phyloP scores from a whole-genome alignment of 1,284 basidiomycete genomes.

The Apiotrichum domesticum region DNA sequence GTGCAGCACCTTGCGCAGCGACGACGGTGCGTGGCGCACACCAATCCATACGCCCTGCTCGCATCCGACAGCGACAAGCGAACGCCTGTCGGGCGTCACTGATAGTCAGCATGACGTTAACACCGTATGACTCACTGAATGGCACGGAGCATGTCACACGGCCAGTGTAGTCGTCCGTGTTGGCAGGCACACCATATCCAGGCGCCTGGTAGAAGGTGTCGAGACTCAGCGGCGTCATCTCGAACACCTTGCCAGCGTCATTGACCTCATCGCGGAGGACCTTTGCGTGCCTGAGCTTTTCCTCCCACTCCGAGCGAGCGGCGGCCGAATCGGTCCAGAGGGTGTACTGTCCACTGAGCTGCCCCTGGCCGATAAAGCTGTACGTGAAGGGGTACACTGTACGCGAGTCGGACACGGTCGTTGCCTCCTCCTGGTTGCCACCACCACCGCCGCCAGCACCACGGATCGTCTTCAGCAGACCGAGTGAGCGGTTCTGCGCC shows the following conservation, averaged over 20 bases:
- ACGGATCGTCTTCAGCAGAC: slow-evolving; percentile 32
- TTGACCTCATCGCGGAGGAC: slow-evolving; percentile 77
- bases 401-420: slow-evolving; percentile 53
- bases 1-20: slow-evolving; percentile 81
- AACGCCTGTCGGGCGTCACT: slow-evolving; percentile 75
- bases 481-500: slow-evolving; percentile 29
- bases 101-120: not conserved
- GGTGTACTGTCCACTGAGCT: slow-evolving; percentile 71
- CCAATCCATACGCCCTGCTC: slow-evolving; percentile 97
- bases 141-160: slow-evolving; percentile 90
- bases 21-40: slow-evolving; percentile 75
- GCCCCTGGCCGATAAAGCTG: slow-evolving; percentile 75
- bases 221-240: slow-evolving; percentile 73
- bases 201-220: slow-evolving; percentile 76
- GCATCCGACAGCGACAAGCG: slow-evolving; percentile 85
- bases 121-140: slow-evolving; percentile 59
- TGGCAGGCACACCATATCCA: slow-evolving; percentile 49
- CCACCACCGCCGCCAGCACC: slow-evolving; percentile 20
- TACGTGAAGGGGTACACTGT: slow-evolving; percentile 66
- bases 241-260: slow-evolving; percentile 87
- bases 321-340: slow-evolving; percentile 75
- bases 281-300: slow-evolving; percentile 80
- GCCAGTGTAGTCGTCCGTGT: slow-evolving; percentile 70
- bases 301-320: slow-evolving; percentile 77
- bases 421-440: slow-evolving; percentile 1